Percentiles rank a stretch among this genome's conserved stretches.
phyloP scores from a whole-genome alignment of 306 rosid genomes.

The Notholithocarpus densiflorus region DNA sequence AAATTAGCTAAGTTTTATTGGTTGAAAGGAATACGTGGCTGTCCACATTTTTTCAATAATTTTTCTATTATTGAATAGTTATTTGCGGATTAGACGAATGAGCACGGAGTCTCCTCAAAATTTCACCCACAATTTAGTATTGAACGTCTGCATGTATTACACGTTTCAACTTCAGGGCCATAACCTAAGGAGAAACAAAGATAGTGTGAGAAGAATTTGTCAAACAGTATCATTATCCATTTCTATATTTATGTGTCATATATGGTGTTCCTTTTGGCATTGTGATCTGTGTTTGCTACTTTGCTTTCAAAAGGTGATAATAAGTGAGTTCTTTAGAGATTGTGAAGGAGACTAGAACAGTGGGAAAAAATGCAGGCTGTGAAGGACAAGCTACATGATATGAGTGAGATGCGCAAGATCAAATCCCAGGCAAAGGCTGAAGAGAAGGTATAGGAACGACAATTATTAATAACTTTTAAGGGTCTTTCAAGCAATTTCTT shows the following conservation, averaged over 20 bases:
- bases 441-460: conserved; percentile 50
- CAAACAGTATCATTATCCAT: background rate
- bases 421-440: conserved; percentile 66
- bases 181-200: background rate
- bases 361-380: conserved; percentile 59
- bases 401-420: conserved; percentile 51
- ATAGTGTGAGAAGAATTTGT: background rate
- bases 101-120: background rate
- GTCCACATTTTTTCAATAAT: too few species aligned
- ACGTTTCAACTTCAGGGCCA: background rate
- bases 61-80: background rate
- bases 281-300: background rate
- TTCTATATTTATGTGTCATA: conserved; percentile 6
- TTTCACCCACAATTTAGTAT: background rate
- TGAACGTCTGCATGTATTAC: background rate
- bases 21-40: too few species aligned
- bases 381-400: conserved; percentile 55
- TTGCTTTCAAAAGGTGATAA: background rate
- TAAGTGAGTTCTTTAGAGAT: background rate
- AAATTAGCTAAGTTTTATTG: too few species aligned
- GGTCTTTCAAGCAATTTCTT: too few species aligned
- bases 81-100: background rate
- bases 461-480: too few species aligned
- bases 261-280: too few species aligned
- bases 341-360: background rate